Base-by-base conservation (phyloP, 192 early-diverging fungal species). In the Coemansia sp. region DNA sequence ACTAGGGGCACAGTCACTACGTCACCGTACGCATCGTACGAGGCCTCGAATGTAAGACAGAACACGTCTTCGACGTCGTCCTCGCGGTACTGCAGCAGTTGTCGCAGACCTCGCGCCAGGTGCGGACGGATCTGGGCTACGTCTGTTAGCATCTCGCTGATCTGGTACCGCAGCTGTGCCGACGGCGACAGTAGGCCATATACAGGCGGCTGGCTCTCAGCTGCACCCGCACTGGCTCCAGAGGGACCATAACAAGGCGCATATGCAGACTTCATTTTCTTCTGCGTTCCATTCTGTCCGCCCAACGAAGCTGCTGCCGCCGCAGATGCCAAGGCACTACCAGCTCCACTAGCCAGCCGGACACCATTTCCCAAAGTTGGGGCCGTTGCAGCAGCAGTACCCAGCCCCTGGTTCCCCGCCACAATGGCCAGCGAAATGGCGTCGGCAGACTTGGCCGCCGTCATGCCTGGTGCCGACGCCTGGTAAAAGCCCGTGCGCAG, bases 31-130 rank as follows among this genome's bases (percentile, higher is more conserved):
- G 83, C 87, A 40, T 89, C 87, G 34, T 90, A 86, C 3, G 86
- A 84, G 7, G 73, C 70, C 52, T 89, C 86, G 77, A 97, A 98
- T 18, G 87, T 86, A 20, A 90, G 79, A 37, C 91, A 87, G 64
- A 96, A 97, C 4, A 90, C 87, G 53, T 84, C 77, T 66, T 93
- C 92, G 2, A 97, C 88, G 67, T 97, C 91, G 18, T 88, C 87
- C 14, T 78, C 81, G 31, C 87, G 77, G 74, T 88, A 95, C n/a
- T 84, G 82, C n/a, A 98, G 82, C 1, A 98, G 70, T 60, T 93
- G 85, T 17, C 91, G 82, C 42, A 98, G 85, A 2, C 96, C 94
- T 26, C 85, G 85, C 7, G 86, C 89, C 10, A 98, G 74, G 10
- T 85, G 76, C 1, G 90, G 90, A 36, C 86, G 78, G 60, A 97